Evolutionary conservation across 208 protist species (phyloP).

Genomic region (Novymonas esmeraldas): DNA sequence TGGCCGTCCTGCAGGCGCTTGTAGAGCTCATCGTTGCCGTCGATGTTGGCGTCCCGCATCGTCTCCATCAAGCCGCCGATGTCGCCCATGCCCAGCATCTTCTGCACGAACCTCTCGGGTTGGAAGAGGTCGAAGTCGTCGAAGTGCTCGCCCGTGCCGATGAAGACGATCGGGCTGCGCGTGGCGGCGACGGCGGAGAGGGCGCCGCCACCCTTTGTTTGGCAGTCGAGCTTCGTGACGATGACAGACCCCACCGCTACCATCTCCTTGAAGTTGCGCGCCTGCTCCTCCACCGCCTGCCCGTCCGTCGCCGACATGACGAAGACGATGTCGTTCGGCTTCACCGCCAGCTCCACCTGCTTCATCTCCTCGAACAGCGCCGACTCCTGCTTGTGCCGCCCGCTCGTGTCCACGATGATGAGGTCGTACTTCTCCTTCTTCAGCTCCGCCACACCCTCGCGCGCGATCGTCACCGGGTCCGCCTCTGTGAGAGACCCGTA

Average conservation of each 20-base stretch:
- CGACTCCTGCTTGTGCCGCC: constrained; percentile 98
- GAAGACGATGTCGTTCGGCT: constrained; percentile 98
- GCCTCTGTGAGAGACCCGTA: constrained; percentile 96
- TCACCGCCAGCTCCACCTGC: constrained; percentile 81
- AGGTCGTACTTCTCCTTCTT: constrained; percentile 97
- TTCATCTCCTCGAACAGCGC: constrained; percentile 99
- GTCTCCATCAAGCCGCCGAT: constrained; percentile 91
- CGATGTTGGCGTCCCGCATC: constrained; percentile 92
- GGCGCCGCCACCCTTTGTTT: constrained; percentile 99
- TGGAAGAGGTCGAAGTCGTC: constrained; percentile 96
- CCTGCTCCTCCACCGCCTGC: constrained; percentile 97
- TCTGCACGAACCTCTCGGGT: constrained; percentile 86
- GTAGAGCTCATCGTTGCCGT: constrained; percentile 86
- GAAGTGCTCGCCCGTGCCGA: constrained; percentile 98
- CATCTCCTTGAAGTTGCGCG: constrained; percentile 87
- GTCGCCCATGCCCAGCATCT: constrained; percentile 97
- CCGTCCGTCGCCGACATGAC: constrained; percentile 98
- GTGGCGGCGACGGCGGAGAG: constrained; percentile 97
- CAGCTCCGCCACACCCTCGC: constrained; percentile 97
- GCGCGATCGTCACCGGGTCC: constrained; percentile 97
- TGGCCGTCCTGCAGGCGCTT: constrained; percentile 91
- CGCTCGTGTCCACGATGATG: constrained; percentile 99
- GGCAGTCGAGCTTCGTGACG: constrained; percentile 99
- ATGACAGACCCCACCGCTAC: constrained; percentile 98
- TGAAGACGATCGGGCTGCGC: constrained; percentile 97